Percentiles rank a stretch among this genome's conserved stretches.
phyloP scores from a whole-genome alignment of 2,329 filamentous ascomycete genomes.

The Scleromitrula shiraiana region DNA sequence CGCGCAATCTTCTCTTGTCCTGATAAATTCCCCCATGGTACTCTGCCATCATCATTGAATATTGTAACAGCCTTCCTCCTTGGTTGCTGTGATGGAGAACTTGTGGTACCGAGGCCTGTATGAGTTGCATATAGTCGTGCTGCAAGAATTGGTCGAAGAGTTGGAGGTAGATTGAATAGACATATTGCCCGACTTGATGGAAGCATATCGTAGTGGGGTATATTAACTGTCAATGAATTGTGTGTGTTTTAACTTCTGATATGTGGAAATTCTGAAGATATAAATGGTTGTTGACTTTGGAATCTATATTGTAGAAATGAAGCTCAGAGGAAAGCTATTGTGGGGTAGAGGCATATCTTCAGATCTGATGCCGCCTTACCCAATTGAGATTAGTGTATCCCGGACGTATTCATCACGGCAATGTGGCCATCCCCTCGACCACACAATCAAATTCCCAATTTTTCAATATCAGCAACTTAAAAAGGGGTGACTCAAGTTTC shows the following conservation, averaged over 20 bases:
- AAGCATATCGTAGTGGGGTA: no score
- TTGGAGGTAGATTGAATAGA: conserved; percentile 32
- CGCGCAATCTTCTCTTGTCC: conserved; percentile 70
- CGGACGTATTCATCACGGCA: conserved; percentile 15
- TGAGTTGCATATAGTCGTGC: conserved; percentile 52
- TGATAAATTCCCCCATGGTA: conserved; percentile 74
- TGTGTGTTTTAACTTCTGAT: no score
- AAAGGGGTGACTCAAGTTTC: conserved; percentile 11
- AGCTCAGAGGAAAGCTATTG: conserved; percentile 7
- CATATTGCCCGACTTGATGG: not conserved
- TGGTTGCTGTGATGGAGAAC: conserved; percentile 30
- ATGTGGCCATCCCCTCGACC: conserved; percentile 22
- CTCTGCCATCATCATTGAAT: conserved; percentile 75
- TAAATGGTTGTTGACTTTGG: not conserved
- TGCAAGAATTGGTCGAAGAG: conserved; percentile 33
- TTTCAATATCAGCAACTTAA: conserved; percentile 3
- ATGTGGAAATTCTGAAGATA: not conserved
- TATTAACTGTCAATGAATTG: not conserved
- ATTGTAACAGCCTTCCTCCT: conserved; percentile 68
- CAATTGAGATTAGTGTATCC: not conserved
- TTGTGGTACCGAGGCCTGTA: conserved; percentile 34
- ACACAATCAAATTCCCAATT: conserved; percentile 6
- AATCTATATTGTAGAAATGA: not conserved
- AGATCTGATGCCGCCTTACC: not conserved
- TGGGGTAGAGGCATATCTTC: not conserved